Conservation (phyloP, 2,329 filamentous ascomycete genomes). For the Helotiales sp. region DNA sequence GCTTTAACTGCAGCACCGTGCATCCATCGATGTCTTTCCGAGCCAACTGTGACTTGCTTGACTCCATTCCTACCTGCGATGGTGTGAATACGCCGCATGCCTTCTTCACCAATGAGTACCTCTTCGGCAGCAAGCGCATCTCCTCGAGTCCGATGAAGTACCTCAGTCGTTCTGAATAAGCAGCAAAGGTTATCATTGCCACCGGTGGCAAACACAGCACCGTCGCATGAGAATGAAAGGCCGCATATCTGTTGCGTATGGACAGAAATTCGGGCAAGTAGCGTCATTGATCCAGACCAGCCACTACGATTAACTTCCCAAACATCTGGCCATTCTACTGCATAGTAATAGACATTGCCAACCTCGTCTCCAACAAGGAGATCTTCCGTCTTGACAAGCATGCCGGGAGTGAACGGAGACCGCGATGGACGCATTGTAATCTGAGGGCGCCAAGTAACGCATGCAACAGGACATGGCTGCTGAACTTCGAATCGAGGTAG, state of each 20-base stretch:
- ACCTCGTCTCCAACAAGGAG: slow-evolving; percentile 82
- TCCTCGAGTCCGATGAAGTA: slow-evolving; percentile 19
- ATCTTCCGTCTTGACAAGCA: slow-evolving; percentile 71
- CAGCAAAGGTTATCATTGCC: slow-evolving; percentile 91
- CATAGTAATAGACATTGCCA: slow-evolving; percentile 84
- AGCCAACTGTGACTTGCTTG: slow-evolving; percentile 51
- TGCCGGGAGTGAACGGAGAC: slow-evolving; percentile 44
- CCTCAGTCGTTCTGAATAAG: slow-evolving; percentile 61
- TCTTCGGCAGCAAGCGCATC: slow-evolving; percentile 20
- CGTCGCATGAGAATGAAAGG: slow-evolving; percentile 80
- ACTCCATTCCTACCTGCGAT: slow-evolving; percentile 37
- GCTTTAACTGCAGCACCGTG: slow-evolving; percentile 93
- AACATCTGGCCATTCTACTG: slow-evolving; percentile 76
- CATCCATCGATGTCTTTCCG: slow-evolving; percentile 69
- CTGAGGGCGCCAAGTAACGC: slow-evolving; percentile 76
- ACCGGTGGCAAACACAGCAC: slow-evolving; percentile 77
- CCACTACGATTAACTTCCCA: slow-evolving; percentile 63
- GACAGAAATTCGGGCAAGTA: slow-evolving; percentile 74
- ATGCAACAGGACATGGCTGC: slow-evolving; percentile 73
- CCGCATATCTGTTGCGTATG: slow-evolving; percentile 93
- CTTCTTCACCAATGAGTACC: slow-evolving; percentile 23
- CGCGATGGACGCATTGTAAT: slow-evolving; percentile 52
- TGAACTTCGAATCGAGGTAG: slow-evolving; percentile 72
- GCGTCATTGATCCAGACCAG: slow-evolving; percentile 76
- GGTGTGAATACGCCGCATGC: slow-evolving; percentile 34